Evolutionary conservation across 2,329 filamentous ascomycete genomes (phyloP).

Genomic region (Fusarium musae): DNA sequence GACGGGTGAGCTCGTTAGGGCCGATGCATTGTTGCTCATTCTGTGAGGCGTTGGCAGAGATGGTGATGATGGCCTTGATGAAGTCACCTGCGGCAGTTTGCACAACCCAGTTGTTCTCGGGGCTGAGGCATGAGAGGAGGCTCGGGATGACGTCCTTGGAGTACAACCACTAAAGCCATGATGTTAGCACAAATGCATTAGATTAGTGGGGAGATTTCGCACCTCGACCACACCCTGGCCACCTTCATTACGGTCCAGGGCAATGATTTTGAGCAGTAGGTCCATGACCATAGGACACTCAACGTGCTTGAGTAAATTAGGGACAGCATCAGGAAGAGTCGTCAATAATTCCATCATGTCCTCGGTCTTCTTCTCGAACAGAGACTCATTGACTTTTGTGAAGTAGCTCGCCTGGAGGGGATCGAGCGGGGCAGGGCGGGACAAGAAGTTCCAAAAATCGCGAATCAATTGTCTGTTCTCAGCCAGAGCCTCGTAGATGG

Average conservation of each 20-base stretch:
- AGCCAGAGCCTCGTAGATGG: slow-evolving; percentile 91
- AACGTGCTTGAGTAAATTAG: slow-evolving; percentile 89
- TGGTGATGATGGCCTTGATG: slow-evolving; percentile 98
- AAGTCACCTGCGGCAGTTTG: slow-evolving; percentile 98
- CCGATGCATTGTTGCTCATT: slow-evolving; percentile 99
- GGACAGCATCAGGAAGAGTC: slow-evolving; percentile 81
- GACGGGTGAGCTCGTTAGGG: slow-evolving; percentile 93
- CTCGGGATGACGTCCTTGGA: slow-evolving; percentile 87
- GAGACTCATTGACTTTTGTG: slow-evolving; percentile 97
- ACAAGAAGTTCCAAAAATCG: slow-evolving; percentile 92
- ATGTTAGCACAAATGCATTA: slow-evolving; percentile 33
- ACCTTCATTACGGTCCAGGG: slow-evolving; percentile 89
- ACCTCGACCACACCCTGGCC: slow-evolving; percentile 93
- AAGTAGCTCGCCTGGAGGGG: slow-evolving; percentile 97
- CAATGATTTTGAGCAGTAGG: slow-evolving; percentile 94
- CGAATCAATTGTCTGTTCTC: slow-evolving; percentile 82
- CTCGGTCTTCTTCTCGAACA: slow-evolving; percentile 97
- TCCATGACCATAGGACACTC: slow-evolving; percentile 99
- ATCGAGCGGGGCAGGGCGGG: slow-evolving; percentile 85
- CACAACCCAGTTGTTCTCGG: slow-evolving; percentile 86
- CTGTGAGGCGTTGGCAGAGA: slow-evolving; percentile 96
- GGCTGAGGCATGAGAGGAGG: slow-evolving; percentile 85
- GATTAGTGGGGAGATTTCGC: slow-evolving; percentile 41
- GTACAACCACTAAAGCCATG: slow-evolving; percentile 80
- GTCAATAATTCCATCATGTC: slow-evolving; percentile 95